Percentiles rank a stretch among this genome's conserved stretches.
phyloP scores from a whole-genome alignment of 331 rosid species.

The Spiraea crenata region DNA sequence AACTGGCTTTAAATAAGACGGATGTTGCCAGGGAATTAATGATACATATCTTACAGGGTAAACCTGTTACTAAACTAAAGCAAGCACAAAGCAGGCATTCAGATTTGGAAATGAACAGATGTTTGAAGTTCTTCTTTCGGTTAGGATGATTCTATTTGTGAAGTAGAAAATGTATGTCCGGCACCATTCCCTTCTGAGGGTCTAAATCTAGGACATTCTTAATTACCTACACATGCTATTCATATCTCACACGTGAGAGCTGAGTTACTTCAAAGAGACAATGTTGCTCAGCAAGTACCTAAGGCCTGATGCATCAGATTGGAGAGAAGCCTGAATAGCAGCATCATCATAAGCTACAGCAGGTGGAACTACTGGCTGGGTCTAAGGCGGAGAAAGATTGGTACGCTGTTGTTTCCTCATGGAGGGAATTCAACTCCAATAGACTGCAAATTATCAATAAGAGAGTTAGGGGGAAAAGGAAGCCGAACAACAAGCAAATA shows the following conservation, averaged over 20 bases:
- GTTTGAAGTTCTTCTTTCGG: neutral
- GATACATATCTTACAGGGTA: neutral
- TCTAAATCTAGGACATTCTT: neutral
- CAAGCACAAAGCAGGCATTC: neutral
- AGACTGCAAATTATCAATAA: conserved; percentile 44
- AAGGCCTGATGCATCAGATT: conserved; percentile 83
- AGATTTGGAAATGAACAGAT: too few species aligned
- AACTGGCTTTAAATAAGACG: neutral
- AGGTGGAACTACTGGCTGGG: conserved; percentile 61
- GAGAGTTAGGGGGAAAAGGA: conserved; percentile 10
- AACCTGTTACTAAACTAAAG: neutral
- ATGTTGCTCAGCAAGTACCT: conserved; percentile 50
- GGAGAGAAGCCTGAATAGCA: conserved; percentile 80
- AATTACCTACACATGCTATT: neutral
- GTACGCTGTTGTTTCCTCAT: conserved; percentile 66
- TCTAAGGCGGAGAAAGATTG: conserved; percentile 68
- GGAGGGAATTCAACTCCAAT: conserved; percentile 97
- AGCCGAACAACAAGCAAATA: neutral
- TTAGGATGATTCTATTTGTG: neutral
- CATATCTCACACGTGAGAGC: neutral
- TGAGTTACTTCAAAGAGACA: neutral
- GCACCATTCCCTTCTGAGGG: neutral
- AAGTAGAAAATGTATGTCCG: neutral
- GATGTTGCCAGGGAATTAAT: neutral
- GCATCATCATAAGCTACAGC: conserved; percentile 52